Evolutionary conservation across 768 basidiomycete species (phyloP), one percentile per base, ranked within the genome.

Genomic region (Tylopilus cervinicoccineus): DNA sequence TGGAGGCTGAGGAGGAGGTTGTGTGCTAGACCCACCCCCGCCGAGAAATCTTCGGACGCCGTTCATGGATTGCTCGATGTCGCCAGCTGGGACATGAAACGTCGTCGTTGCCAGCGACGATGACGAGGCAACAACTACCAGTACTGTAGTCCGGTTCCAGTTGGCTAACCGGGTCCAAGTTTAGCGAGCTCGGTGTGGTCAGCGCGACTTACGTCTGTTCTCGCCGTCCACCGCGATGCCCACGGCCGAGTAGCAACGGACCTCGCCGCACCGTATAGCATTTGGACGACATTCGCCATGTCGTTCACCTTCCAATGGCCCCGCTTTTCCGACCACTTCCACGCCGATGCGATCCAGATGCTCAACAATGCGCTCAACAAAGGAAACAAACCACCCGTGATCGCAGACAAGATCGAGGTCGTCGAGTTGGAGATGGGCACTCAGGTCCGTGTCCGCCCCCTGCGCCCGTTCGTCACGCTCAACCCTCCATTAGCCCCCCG

Each of bases 341-440:
- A 96, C 72, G 82, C 85, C 64, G 88, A 95, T 81, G 95, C 95
- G 26, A 91, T 93, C 55, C 84, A 90, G 57, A 93, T 96, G 89
- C 86, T 98, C 72, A 93, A 93, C 55, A 86, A 83, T n/a, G 90
- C 91, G 36, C 88, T 94, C 69, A 93, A 93, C 77, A 92, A 96
- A 76, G 96, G 96, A 55, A 88, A 84, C 72, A 97, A 96, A 65
- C 96, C 95, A 2, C 93, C 93, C 24, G 88, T 99, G 61, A 97
- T 98, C 57, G 94, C 93, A 45, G 96, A 95, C 71, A 86, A 80
- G 68, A 98, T 99, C 55, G 93, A 98, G 67, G 96, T 99, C 26
- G 89, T 96, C 45, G 96, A 98, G 66, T 73, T 99, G n/a, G 88
- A 97, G 70, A 98, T 99, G 96, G 96, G 96, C 31, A 92, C 89